Evolutionary conservation across 805 yeast genomes (phyloP).

Genomic region (Kodamaea restingae): DNA sequence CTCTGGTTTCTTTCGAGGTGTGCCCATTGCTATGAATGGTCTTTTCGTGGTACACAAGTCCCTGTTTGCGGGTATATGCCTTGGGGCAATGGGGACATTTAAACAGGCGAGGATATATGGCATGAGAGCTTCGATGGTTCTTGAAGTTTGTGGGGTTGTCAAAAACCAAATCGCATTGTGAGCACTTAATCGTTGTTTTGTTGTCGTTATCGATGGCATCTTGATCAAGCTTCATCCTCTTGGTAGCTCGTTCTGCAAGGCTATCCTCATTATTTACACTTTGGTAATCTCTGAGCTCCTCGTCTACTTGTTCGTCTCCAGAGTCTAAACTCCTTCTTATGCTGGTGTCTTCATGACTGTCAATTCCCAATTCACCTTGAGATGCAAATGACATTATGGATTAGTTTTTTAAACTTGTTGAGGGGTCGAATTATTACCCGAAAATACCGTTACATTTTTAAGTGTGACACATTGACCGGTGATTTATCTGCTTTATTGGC

Average conservation of each 20-base stretch:
- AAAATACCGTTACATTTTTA: too few relatives aligned
- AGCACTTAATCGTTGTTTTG: not conserved
- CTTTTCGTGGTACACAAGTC: constrained; percentile 10
- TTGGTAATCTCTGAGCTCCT: not conserved
- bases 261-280: not conserved
- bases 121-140: constrained; percentile 10
- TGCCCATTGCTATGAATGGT: constrained; percentile 8
- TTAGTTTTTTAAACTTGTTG: too few relatives aligned
- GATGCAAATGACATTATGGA: too few relatives aligned
- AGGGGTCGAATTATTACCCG: too few relatives aligned
- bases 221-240: not conserved
- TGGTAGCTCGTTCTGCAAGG: constrained; percentile 1
- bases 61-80: constrained; percentile 17
- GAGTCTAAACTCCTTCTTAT: not conserved
- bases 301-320: not conserved
- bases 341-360: not conserved
- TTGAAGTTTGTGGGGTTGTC: constrained; percentile 7
- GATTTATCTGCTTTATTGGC: too few relatives aligned
- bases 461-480: too few relatives aligned
- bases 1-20: constrained; percentile 4
- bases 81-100: constrained; percentile 5
- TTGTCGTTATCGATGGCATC: not conserved
- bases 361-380: not conserved
- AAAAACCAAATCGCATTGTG: constrained; percentile 2
- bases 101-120: constrained; percentile 9